These are phyloP conservation scores for Rhodotorula mucilaginosa DNA, from an alignment of 1,284 basidiomycete genomes.

Conservation along the genomic window DNA sequence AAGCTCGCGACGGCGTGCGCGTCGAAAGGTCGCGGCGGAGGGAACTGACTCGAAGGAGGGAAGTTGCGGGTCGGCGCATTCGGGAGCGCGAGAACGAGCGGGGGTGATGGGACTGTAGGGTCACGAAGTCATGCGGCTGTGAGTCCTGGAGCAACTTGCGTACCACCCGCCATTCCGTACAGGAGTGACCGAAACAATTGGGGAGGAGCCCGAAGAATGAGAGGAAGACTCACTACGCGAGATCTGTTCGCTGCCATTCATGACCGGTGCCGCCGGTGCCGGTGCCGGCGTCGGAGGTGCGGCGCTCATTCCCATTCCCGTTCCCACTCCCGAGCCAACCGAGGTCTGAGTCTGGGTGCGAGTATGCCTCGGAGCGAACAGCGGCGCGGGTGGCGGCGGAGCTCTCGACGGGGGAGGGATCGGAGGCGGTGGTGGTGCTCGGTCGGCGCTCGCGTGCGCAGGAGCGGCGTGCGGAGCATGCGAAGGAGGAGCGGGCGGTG, in stretches of 20 bases:
- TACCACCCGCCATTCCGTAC: not conserved
- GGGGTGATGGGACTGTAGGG: constrained; percentile 30
- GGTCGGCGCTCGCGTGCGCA: not conserved
- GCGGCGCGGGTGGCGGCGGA: constrained; percentile 14
- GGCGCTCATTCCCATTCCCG: not conserved
- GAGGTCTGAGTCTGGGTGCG: not conserved
- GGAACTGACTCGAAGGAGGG: constrained; percentile 30
- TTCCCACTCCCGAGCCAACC: too few species aligned
- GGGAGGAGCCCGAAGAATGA: not conserved
- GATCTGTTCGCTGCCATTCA: not conserved
- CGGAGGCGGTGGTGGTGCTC: not conserved
- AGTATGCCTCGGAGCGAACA: not conserved
- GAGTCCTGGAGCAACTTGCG: not conserved
- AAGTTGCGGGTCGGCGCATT: constrained; percentile 37
- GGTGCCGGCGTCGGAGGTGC: not conserved
- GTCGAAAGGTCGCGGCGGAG: constrained; percentile 37
- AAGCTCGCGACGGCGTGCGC: not conserved
- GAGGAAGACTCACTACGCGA: constrained; percentile 15
- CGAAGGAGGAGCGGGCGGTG: constrained; percentile 4
- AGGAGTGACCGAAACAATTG: not conserved
- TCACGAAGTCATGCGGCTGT: rapidly evolving
- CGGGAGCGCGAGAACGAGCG: constrained; percentile 29
- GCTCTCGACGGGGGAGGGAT: not conserved
- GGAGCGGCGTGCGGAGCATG: constrained; percentile 1
- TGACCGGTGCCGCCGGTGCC: not conserved